phyloP scores from a whole-genome alignment of 2,329 filamentous ascomycete genomes.

The Hymenoscyphus albidus region DNA sequence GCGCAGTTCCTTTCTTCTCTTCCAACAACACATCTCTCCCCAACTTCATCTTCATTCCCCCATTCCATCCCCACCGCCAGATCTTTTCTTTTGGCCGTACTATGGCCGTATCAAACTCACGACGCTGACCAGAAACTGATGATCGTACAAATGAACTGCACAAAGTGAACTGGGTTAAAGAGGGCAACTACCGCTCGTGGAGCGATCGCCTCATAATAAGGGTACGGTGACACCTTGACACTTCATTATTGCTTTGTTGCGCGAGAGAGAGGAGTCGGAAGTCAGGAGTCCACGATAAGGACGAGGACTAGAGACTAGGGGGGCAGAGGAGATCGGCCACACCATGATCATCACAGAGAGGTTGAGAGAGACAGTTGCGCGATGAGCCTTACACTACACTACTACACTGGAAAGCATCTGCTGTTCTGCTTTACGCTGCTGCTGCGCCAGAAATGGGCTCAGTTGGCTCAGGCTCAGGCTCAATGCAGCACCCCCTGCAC shows the following conservation, averaged over 20 bases:
- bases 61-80: constrained; percentile 18
- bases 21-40: constrained; percentile 11
- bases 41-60: constrained; percentile 13
- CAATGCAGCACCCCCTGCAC: constrained; percentile 5
- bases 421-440: not conserved
- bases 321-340: not conserved
- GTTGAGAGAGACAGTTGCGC: not conserved
- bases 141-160: constrained; percentile 35
- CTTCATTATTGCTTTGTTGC: constrained; percentile 18
- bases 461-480: not conserved
- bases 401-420: constrained; percentile 1
- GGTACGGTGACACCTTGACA: constrained; percentile 37
- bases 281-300: not conserved
- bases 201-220: constrained; percentile 26
- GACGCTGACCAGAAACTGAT: constrained; percentile 32
- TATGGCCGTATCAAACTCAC: constrained; percentile 23
- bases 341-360: constrained; percentile 15
- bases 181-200: constrained; percentile 18
- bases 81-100: constrained; percentile 17
- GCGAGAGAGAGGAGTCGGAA: constrained; percentile 14
- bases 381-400: not conserved
- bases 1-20: constrained; percentile 14
- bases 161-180: constrained; percentile 28
- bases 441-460: not conserved
- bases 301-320: constrained; percentile 1